A percentile compares a stretch with the other conserved stretches of the same genome.
These are phyloP conservation scores for Kitagawia praeruptora DNA, from an alignment of 129 eudicot species.

Conservation along the genomic window DNA sequence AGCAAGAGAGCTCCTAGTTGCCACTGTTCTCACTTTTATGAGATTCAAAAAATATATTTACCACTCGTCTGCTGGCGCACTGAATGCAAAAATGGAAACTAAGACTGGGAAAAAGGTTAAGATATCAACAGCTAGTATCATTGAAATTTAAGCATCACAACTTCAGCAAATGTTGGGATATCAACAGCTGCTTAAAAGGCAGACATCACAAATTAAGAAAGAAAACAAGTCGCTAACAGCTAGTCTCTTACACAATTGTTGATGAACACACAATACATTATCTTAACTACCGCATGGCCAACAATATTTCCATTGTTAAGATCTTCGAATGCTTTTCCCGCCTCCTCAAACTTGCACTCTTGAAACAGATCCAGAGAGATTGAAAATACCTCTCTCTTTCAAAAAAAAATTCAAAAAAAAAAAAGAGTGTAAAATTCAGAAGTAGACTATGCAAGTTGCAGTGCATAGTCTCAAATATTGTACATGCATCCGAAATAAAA, in stretches of 20 bases:
- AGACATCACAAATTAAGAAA: neutral
- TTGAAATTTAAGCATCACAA: neutral
- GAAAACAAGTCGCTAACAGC: neutral
- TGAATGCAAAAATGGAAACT: neutral
- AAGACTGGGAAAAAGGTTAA: neutral
- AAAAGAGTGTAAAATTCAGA: too few species aligned
- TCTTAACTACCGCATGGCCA: conserved; percentile 89
- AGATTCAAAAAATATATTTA: neutral
- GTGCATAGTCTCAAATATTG: too few species aligned
- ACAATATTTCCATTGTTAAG: too few species aligned
- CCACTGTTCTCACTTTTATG: neutral
- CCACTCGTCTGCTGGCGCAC: neutral
- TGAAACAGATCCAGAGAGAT: too few species aligned
- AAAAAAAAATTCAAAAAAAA: too few species aligned
- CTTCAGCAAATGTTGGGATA: neutral
- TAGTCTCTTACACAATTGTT: neutral
- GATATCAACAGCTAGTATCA: neutral
- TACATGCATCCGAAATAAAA: too few species aligned
- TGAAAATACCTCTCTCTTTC: too few species aligned
- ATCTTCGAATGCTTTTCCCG: too few species aligned
- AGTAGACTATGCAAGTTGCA: too few species aligned
- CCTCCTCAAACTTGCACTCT: too few species aligned
- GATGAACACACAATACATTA: conserved; percentile 33
- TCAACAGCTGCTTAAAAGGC: neutral
- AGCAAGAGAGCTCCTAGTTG: neutral